phyloP scores from a whole-genome alignment of 139 green algal genomes.

The Coelastrella sp. region DNA sequence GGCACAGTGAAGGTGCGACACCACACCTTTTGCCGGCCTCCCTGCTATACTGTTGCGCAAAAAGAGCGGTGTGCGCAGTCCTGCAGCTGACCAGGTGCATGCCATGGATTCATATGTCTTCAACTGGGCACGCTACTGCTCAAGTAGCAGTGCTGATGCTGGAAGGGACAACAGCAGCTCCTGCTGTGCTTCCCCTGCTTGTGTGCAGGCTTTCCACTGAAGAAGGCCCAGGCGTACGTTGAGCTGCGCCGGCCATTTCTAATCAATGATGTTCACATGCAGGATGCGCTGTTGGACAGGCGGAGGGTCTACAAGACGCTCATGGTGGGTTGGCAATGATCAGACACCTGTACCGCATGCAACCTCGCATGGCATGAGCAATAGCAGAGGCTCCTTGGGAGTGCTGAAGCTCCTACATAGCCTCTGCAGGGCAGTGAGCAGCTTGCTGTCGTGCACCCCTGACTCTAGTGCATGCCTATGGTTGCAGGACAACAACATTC shows the following conservation, averaged over 20 bases:
- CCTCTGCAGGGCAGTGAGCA: no score
- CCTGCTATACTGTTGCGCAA: no score
- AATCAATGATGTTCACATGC: slow-evolving; percentile 87
- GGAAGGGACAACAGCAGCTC: not conserved
- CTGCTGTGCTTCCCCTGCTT: not conserved
- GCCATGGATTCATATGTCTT: not conserved
- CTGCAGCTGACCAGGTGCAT: not conserved
- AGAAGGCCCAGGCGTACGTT: slow-evolving; percentile 77
- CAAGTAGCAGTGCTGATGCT: no score
- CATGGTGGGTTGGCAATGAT: not conserved
- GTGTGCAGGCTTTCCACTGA: slow-evolving; percentile 89
- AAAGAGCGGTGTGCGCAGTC: not conserved
- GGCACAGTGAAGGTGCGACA: slow-evolving; percentile 80
- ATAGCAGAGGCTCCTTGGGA: no score
- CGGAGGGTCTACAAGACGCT: slow-evolving; percentile 43
- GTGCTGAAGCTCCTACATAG: no score
- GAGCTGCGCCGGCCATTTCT: slow-evolving; percentile 90
- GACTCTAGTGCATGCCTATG: not conserved
- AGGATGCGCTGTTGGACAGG: slow-evolving; percentile 92
- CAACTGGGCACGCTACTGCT: no score
- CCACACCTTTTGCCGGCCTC: no score
- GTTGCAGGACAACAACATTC: slow-evolving; percentile 82
- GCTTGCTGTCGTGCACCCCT: no score
- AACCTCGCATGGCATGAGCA: no score
- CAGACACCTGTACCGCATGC: no score